Evolutionary conservation across 148 eudicot species (phyloP).

Genomic region (Rhododendron molle): DNA sequence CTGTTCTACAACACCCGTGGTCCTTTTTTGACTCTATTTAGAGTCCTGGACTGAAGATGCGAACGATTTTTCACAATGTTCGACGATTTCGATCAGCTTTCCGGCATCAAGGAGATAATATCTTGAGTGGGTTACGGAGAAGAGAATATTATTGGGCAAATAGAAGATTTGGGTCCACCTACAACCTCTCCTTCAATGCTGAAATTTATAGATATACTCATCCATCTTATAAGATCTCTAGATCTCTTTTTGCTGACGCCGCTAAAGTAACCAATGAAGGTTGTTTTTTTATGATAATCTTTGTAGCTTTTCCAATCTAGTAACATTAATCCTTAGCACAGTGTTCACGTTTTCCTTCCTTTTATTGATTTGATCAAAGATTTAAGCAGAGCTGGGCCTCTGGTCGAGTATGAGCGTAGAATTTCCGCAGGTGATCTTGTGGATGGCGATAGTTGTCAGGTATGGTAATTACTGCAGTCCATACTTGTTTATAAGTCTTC

Average conservation of each 20-base stretch:
- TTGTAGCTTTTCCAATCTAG: background rate
- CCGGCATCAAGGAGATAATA: slow-evolving; percentile 25
- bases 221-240: slow-evolving; percentile 32
- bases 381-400: slow-evolving; percentile 57
- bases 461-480: slow-evolving; percentile 11
- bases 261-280: slow-evolving; percentile 45
- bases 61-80: slow-evolving; percentile 36
- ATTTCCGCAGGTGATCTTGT: slow-evolving; percentile 79
- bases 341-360: background rate
- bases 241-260: slow-evolving; percentile 47
- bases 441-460: slow-evolving; percentile 91
- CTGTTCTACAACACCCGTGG: slow-evolving; percentile 17
- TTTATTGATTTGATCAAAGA: slow-evolving; percentile 30
- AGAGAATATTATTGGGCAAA: slow-evolving; percentile 23
- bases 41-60: slow-evolving; percentile 38
- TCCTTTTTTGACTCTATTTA: slow-evolving; percentile 6
- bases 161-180: slow-evolving; percentile 17
- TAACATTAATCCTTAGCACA: background rate
- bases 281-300: slow-evolving; percentile 15
- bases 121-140: slow-evolving; percentile 22
- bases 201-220: slow-evolving; percentile 23
- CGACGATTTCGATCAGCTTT: slow-evolving; percentile 36
- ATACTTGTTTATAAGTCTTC: background rate
- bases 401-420: slow-evolving; percentile 82
- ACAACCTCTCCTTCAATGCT: slow-evolving; percentile 23